Evolutionary conservation across 148 eudicot genomes (phyloP).

Genomic region (Silene latifolia): DNA sequence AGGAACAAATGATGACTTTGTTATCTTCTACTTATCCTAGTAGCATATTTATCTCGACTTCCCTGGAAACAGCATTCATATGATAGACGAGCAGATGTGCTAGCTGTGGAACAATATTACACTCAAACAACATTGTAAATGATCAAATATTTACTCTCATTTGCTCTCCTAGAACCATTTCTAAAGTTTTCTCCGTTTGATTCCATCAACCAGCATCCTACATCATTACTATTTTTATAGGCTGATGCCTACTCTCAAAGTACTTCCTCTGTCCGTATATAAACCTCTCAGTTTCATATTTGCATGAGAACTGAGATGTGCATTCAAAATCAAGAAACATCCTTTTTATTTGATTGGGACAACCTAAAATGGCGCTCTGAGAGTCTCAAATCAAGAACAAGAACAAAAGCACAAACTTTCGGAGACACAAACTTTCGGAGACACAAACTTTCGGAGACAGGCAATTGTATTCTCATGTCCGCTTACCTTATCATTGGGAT

Average conservation of each 20-base stretch:
- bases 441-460: background rate
- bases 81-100: background rate
- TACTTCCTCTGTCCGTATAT: too few relatives aligned
- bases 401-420: background rate
- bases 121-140: too few relatives aligned
- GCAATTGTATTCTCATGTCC: background rate
- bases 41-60: too few relatives aligned
- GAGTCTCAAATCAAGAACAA: background rate
- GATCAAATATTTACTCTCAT: background rate
- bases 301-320: background rate
- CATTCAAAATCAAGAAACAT: background rate
- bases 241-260: too few relatives aligned
- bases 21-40: background rate
- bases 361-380: background rate
- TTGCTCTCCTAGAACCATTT: too few relatives aligned
- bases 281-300: too few relatives aligned
- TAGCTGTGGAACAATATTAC: background rate
- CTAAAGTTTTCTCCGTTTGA: too few relatives aligned
- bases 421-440: too few relatives aligned
- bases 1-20: background rate
- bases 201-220: too few relatives aligned
- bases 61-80: background rate
- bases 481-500: conserved; percentile 78
- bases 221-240: too few relatives aligned
- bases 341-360: background rate